A percentile compares a stretch with the other conserved stretches of the same genome.
Evolutionary conservation across 2,329 filamentous ascomycete genomes (phyloP).

Genomic region (Aspergillus latus): DNA sequence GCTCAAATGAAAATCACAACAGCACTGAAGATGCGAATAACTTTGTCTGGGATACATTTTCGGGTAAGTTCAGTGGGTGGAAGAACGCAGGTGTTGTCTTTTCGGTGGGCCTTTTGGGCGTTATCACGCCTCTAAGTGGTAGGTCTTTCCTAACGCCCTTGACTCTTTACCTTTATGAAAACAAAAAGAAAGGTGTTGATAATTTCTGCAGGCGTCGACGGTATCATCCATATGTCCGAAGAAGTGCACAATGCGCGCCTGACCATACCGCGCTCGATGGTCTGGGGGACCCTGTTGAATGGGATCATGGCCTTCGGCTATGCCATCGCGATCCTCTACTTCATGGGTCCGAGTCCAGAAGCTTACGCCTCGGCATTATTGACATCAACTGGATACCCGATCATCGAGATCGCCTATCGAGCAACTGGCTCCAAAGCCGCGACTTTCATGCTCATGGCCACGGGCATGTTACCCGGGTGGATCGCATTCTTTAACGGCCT

Average conservation of each 20-base stretch:
- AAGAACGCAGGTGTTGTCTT: not conserved
- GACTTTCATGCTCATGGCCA: slow-evolving; percentile 42
- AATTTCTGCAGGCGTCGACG: slow-evolving; percentile 25
- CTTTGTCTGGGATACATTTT: slow-evolving; percentile 28
- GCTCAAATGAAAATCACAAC: slow-evolving; percentile 7
- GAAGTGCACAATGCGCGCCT: slow-evolving; percentile 48
- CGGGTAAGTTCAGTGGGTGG: slow-evolving; percentile 15
- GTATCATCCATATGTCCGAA: slow-evolving; percentile 43
- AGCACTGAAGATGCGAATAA: too few species aligned
- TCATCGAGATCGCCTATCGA: slow-evolving; percentile 52
- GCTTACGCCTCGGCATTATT: slow-evolving; percentile 39
- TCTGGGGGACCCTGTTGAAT: slow-evolving; percentile 48
- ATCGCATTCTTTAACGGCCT: slow-evolving; percentile 30
- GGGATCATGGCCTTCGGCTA: slow-evolving; percentile 47
- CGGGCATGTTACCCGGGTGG: slow-evolving; percentile 29
- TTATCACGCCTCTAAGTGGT: not conserved
- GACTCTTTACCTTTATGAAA: too few species aligned
- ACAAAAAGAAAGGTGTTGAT: too few species aligned
- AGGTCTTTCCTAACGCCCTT: too few species aligned
- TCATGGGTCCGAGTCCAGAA: slow-evolving; percentile 26
- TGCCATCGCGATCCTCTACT: slow-evolving; percentile 44
- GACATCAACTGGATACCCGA: slow-evolving; percentile 47
- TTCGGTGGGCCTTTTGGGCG: not conserved
- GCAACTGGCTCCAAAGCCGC: slow-evolving; percentile 45
- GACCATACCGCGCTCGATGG: slow-evolving; percentile 49